These are phyloP conservation scores for Prunus salicina DNA, from an alignment of 306 rosid species.

Conservation along the genomic window DNA sequence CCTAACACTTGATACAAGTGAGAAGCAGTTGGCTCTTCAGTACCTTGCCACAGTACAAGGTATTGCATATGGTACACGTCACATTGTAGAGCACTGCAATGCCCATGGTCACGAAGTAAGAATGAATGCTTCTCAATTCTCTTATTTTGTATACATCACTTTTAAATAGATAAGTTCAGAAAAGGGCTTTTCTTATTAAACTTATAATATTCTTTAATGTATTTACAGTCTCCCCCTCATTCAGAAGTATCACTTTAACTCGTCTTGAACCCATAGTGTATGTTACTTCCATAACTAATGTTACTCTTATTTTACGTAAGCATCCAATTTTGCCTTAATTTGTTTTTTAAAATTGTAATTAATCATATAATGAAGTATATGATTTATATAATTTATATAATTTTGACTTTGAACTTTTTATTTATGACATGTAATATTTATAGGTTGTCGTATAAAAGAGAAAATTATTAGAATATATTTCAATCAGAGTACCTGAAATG, in stretches of 20 bases:
- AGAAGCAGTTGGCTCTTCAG: slow-evolving; percentile 70
- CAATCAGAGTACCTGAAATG: not conserved
- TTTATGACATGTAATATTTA: not conserved
- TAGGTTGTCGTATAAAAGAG: not conserved
- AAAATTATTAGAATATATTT: not conserved
- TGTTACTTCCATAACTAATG: not conserved
- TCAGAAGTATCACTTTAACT: not conserved
- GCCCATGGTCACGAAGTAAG: slow-evolving; percentile 92
- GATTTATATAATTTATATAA: not conserved
- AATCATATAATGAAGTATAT: not conserved
- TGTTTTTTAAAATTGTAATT: not conserved
- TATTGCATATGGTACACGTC: slow-evolving; percentile 95
- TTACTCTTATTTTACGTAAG: not conserved
- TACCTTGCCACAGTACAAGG: slow-evolving; percentile 91
- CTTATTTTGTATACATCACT: not conserved
- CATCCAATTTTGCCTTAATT: not conserved
- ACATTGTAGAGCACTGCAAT: slow-evolving; percentile 94
- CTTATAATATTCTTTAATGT: not conserved
- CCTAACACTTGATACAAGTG: slow-evolving; percentile 85
- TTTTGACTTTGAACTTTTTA: not conserved
- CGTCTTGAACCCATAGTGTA: not conserved
- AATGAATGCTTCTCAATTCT: slow-evolving; percentile 12
- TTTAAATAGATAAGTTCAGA: not conserved
- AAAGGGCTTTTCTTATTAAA: not conserved
- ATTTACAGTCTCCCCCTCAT: not conserved